These are phyloP conservation scores for Lipomyces lipofer DNA, from an alignment of 805 yeast species.

Conservation along the genomic window DNA sequence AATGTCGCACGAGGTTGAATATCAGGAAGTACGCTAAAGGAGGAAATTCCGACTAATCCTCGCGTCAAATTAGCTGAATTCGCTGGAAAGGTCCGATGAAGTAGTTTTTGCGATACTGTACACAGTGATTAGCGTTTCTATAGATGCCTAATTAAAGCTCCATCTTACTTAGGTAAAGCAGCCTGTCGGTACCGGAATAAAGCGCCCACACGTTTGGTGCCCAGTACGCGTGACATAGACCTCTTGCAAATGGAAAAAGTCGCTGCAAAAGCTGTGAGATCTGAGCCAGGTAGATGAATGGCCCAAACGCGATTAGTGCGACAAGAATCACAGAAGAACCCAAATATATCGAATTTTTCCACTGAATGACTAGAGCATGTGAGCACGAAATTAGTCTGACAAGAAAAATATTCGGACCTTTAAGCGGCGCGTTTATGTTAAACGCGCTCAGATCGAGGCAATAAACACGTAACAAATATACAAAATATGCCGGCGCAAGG, in stretches of 20 bases:
- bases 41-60: constrained; percentile 90
- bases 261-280: constrained; percentile 65
- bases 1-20: constrained; percentile 79
- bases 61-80: constrained; percentile 49
- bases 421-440: constrained; percentile 1
- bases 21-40: constrained; percentile 75
- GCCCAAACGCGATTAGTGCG: constrained; percentile 71
- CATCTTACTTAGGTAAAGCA: constrained; percentile 43
- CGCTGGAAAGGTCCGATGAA: constrained; percentile 14
- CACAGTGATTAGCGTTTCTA: background rate
- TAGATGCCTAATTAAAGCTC: background rate
- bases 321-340: constrained; percentile 63
- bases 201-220: constrained; percentile 98
- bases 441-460: constrained; percentile 45
- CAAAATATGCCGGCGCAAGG: constrained; percentile 91
- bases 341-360: constrained; percentile 54
- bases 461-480: constrained; percentile 71
- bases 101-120: constrained; percentile 10
- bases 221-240: constrained; percentile 98
- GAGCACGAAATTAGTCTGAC: background rate
- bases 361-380: constrained; percentile 31
- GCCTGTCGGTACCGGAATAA: constrained; percentile 78
- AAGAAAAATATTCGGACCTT: background rate
- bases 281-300: constrained; percentile 64
- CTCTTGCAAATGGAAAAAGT: constrained; percentile 90